Conservation (phyloP, 305 asterid genomes). For the Caryopteris hybrid region DNA sequence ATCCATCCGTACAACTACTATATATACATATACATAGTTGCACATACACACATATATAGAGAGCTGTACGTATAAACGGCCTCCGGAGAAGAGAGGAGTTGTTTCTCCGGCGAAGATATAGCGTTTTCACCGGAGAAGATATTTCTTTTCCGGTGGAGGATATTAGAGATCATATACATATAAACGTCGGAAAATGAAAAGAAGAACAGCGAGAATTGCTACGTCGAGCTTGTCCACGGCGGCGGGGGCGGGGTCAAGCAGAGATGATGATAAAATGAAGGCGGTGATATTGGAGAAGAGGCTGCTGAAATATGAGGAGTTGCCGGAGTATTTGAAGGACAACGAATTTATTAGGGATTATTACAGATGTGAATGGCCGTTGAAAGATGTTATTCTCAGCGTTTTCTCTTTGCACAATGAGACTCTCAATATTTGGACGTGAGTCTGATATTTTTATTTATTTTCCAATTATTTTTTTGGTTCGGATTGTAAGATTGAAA, state of each 20-base stretch:
- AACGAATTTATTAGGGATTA: conserved; percentile 71
- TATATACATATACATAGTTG: no score
- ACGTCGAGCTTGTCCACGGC: neutral
- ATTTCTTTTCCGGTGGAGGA: conserved; percentile 23
- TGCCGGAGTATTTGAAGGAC: conserved; percentile 81
- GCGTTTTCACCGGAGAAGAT: conserved; percentile 20
- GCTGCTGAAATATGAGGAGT: conserved; percentile 57
- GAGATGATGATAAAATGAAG: conserved; percentile 1
- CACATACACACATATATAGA: no score
- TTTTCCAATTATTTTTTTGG: neutral
- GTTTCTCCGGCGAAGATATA: conserved; percentile 15
- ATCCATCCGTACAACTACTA: no score
- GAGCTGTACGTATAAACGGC: conserved; percentile 7
- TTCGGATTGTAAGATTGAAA: neutral
- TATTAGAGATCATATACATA: neutral
- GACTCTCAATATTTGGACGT: conserved; percentile 89
- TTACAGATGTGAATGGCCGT: conserved; percentile 87
- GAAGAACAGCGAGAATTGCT: conserved; percentile 20
- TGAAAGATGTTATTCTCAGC: conserved; percentile 59
- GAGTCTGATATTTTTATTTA: conserved; percentile 14
- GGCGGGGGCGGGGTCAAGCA: conserved; percentile 16
- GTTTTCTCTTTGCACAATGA: conserved; percentile 77
- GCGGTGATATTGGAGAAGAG: conserved; percentile 21
- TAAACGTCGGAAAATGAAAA: conserved; percentile 23
- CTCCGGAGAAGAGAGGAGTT: conserved; percentile 11